phyloP scores from a whole-genome alignment of 75 land plant species.

The Pseudotsuga menziesii region DNA sequence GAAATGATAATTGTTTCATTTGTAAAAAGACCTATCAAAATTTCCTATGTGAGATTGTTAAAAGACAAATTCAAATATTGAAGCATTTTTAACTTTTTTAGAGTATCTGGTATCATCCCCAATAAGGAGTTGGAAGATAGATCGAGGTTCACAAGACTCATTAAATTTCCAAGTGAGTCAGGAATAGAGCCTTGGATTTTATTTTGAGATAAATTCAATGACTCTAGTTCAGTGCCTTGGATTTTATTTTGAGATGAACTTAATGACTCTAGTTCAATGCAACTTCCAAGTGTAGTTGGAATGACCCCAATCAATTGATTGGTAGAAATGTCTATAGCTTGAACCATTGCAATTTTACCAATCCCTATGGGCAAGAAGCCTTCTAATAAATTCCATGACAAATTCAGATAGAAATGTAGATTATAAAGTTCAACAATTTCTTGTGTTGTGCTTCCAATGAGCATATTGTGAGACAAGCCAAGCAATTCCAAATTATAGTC shows the following conservation, averaged over 20 bases:
- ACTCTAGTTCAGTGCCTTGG: too few relatives aligned
- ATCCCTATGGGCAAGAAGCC: constrained; percentile 31
- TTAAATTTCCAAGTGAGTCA: constrained; percentile 13
- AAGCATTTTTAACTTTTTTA: constrained; percentile 13
- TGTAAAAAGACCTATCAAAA: constrained; percentile 11
- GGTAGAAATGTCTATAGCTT: neutral
- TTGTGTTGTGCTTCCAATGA: constrained; percentile 13
- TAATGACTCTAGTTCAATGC: neutral
- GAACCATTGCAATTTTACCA: constrained; percentile 11
- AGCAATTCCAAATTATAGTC: constrained; percentile 13
- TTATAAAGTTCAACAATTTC: constrained; percentile 13
- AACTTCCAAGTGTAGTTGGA: constrained; percentile 14
- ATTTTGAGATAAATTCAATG: constrained; percentile 12
- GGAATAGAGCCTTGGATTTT: constrained; percentile 16
- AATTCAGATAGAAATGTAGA: constrained; percentile 16
- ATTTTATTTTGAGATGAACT: too few relatives aligned
- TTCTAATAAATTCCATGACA: constrained; percentile 22
- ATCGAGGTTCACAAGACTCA: constrained; percentile 4
- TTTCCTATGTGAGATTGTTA: constrained; percentile 16
- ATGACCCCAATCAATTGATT: constrained; percentile 18
- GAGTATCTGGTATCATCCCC: constrained; percentile 30
- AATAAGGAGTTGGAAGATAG: constrained; percentile 29
- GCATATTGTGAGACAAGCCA: constrained; percentile 26
- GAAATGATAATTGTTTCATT: constrained; percentile 5
- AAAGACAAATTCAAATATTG: constrained; percentile 13